phyloP scores from a whole-genome alignment of 306 rosid genomes.

The Trichosanthes cucumerina region DNA sequence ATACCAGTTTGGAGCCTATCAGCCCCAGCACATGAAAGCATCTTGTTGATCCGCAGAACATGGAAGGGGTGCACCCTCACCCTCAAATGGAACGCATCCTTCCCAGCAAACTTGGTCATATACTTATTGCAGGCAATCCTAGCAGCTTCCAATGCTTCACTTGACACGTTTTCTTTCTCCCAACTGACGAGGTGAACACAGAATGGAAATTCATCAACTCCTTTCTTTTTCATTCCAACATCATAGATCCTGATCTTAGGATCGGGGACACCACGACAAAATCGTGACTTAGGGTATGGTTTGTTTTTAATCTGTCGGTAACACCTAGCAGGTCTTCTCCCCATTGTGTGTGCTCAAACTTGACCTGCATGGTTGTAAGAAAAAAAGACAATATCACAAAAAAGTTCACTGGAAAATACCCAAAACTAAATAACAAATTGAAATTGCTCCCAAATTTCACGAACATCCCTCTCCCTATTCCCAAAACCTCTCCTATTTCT shows the following conservation, averaged over 20 bases:
- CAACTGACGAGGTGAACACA: slow-evolving; percentile 82
- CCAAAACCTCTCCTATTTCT: neutral
- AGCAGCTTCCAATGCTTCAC: slow-evolving; percentile 71
- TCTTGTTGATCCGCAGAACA: slow-evolving; percentile 71
- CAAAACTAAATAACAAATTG: neutral
- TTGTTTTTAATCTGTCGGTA: slow-evolving; percentile 67
- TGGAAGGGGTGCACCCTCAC: slow-evolving; percentile 83
- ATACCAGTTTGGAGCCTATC: slow-evolving; percentile 88
- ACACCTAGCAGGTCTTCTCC: slow-evolving; percentile 61
- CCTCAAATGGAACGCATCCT: slow-evolving; percentile 67
- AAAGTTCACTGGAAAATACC: neutral
- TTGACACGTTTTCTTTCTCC: slow-evolving; percentile 84
- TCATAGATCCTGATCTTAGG: slow-evolving; percentile 72
- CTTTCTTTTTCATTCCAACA: slow-evolving; percentile 90
- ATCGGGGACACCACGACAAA: slow-evolving; percentile 61
- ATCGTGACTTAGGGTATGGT: slow-evolving; percentile 60
- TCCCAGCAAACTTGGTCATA: slow-evolving; percentile 66
- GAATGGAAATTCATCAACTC: slow-evolving; percentile 87
- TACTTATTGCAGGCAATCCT: slow-evolving; percentile 76
- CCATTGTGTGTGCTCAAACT: neutral
- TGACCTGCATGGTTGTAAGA: neutral
- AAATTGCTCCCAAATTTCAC: neutral
- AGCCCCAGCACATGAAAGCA: slow-evolving; percentile 92
- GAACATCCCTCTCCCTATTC: neutral
- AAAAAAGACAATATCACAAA: neutral